A percentile compares a stretch with the other conserved stretches of the same genome.
phyloP scores from a whole-genome alignment of 306 rosid species.

The Lathyrus oleraceus region DNA sequence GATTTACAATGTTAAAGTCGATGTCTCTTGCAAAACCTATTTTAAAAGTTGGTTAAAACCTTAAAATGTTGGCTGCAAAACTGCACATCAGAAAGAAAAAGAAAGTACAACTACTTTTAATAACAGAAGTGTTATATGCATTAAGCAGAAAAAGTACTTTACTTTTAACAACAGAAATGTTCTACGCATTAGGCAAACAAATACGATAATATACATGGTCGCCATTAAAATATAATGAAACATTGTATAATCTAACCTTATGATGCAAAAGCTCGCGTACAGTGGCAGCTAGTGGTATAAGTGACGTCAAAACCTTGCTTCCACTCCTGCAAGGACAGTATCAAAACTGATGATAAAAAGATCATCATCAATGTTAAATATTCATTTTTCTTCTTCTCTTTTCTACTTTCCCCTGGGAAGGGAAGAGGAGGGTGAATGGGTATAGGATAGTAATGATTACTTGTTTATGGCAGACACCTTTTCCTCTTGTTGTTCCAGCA shows the following conservation, averaged over 20 bases:
- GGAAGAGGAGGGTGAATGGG: conserved; percentile 10
- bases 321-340: conserved; percentile 63
- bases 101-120: neutral
- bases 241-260: conserved; percentile 60
- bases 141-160: neutral
- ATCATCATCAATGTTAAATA: conserved; percentile 16
- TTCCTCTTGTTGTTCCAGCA: conserved; percentile 67
- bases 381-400: conserved; percentile 12
- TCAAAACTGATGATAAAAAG: conserved; percentile 36
- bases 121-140: neutral
- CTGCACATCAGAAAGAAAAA: neutral
- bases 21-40: neutral
- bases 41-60: conserved; percentile 3
- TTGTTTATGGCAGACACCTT: conserved; percentile 49
- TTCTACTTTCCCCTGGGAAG: conserved; percentile 8
- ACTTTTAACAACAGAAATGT: conserved; percentile 15
- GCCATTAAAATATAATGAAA: conserved; percentile 21
- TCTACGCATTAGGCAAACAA: conserved; percentile 9
- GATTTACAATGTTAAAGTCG: neutral
- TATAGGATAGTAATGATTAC: conserved; percentile 44
- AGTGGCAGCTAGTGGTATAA: conserved; percentile 62
- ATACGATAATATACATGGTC: neutral
- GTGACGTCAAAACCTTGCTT: conserved; percentile 64
- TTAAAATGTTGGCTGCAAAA: neutral
- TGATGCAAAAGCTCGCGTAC: conserved; percentile 63